Evolutionary conservation across 164 flowering plant genomes (phyloP), one percentile per base, ranked within the genome.

Genomic region (Warburgia ugandensis): DNA sequence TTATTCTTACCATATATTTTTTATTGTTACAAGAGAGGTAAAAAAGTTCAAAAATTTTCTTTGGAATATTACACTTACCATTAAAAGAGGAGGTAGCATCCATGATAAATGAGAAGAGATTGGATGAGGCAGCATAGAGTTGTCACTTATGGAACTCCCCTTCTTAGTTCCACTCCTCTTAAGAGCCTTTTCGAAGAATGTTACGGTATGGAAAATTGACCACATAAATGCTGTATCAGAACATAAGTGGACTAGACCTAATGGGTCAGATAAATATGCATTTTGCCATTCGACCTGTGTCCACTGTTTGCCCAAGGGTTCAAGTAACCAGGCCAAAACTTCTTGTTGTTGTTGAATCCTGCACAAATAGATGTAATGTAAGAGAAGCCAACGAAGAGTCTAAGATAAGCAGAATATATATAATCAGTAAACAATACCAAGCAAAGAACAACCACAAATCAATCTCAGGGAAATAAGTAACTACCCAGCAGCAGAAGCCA

Each of bases 401-500:
- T n/a, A n/a, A n/a, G n/a, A n/a, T n/a, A 37, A 37, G 13, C 1
- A 37, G 17, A 37, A 6, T 20, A 3, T 37, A 6, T 10, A 1
- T 13, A 10, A 2, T 37, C 45, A 35, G 28, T 16, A 17, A 20
- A 28, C n/a, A 21, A 19, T 20, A 10, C 33, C 31, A 26, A 45
- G 20, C 4, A 45, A 45, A 26, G 5, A 30, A 26, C 36, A 17
- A 48, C 9, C 27, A 29, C n/a, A n/a, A 29, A 30, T 29, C 32
- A 38, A 25, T 25, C 27, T 47, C 19, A 41, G 16, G 48, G 35
- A 17, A 40, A 12, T 14, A 45, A 47, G 51, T 23, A 54, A 55
- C 62, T 81, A 94, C 99, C 99, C 97, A 60, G 96, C 94, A 60
- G 86, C 71, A 68, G 99, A 84, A 57, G 97, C 99, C 80, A 94